Evolutionary conservation across 23 red algal genomes (phyloP).

Genomic region (Cyanidiococcus yangmingshanensis): DNA sequence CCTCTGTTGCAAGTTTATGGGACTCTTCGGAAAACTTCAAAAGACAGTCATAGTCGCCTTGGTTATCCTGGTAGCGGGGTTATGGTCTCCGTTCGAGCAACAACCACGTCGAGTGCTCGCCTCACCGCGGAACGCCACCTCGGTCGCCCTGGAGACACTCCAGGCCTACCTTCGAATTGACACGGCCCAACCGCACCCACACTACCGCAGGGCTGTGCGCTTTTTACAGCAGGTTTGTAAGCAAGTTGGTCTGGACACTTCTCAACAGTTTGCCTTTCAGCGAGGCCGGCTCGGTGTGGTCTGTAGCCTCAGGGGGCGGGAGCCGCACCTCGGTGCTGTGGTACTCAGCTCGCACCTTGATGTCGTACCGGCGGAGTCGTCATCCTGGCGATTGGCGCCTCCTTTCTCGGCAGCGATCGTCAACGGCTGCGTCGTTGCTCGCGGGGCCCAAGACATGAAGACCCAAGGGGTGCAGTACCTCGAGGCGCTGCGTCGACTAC

Average conservation of each 20-base stretch:
- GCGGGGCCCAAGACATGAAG: conserved; percentile 98
- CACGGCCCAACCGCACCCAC: conserved; percentile 5
- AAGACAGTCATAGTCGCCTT: too few species aligned
- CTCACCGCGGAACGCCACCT: background rate
- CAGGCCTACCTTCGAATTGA: background rate
- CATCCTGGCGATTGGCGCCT: conserved; percentile 30
- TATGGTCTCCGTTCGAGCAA: too few species aligned
- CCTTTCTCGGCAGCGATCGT: conserved; percentile 44
- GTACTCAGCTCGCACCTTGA: conserved; percentile 90
- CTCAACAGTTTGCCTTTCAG: conserved; percentile 26
- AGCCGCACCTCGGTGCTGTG: conserved; percentile 31
- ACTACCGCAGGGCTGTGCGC: background rate
- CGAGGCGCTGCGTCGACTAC: conserved; percentile 47
- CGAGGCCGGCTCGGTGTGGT: conserved; percentile 48
- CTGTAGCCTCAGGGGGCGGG: conserved; percentile 31
- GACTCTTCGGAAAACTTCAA: too few species aligned
- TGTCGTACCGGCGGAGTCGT: conserved; percentile 67
- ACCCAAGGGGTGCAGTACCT: conserved; percentile 81
- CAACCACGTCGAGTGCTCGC: background rate
- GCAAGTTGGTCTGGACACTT: background rate
- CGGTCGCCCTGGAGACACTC: background rate
- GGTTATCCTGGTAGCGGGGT: too few species aligned
- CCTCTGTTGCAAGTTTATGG: too few species aligned
- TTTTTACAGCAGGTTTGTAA: background rate
- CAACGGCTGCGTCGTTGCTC: conserved; percentile 41